These are phyloP conservation scores for Arabidopsis thaliana DNA, from an alignment of 345 rosid species.

Conservation along the genomic window DNA sequence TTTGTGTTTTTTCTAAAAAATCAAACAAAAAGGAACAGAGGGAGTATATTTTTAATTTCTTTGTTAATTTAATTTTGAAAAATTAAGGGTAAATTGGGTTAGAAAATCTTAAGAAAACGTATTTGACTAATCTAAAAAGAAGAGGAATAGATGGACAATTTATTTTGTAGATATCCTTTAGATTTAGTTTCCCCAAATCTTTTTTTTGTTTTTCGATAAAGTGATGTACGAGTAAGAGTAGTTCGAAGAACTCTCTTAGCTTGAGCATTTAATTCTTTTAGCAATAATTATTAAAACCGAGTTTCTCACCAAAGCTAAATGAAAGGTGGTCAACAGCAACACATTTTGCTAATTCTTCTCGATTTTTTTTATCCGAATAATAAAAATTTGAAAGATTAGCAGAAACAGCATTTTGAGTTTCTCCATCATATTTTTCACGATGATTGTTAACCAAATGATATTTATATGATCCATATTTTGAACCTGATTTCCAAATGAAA, in stretches of 20 bases:
- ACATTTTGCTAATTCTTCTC: constrained; percentile 7
- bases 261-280: constrained; percentile 4
- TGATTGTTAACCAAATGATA: background rate
- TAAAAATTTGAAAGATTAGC: background rate
- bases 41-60: no score
- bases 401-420: background rate
- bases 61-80: no score
- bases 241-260: background rate
- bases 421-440: background rate
- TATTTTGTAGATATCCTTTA: no score
- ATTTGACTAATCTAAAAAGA: no score
- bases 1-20: no score
- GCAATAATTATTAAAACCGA: background rate
- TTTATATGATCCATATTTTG: background rate
- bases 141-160: no score
- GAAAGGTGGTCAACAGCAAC: constrained; percentile 5
- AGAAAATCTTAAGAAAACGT: no score
- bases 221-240: background rate
- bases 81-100: no score
- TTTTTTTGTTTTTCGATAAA: background rate
- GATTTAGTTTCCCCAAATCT: no score
- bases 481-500: background rate
- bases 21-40: no score
- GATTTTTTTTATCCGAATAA: background rate
- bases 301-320: constrained; percentile 1